These are phyloP conservation scores for Hymenoscyphus fraxineus DNA, from an alignment of 2,329 filamentous ascomycete genomes.

Conservation along the genomic window DNA sequence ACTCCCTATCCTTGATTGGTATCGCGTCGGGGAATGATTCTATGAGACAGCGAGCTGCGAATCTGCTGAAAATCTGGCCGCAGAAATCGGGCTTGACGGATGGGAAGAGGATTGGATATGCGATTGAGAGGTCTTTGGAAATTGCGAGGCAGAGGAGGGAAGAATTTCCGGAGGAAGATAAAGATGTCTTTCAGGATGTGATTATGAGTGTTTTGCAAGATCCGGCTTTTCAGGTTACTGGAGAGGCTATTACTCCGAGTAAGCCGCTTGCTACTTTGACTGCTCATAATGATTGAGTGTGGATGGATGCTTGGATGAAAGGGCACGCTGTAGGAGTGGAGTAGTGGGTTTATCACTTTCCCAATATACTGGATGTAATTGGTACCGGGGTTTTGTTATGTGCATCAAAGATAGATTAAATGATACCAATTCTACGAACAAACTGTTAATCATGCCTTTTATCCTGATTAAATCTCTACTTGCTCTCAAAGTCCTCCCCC, in stretches of 20 bases:
- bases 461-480: background rate
- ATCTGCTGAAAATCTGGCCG: background rate
- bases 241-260: background rate
- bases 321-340: too few species aligned
- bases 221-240: background rate
- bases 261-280: background rate
- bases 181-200: background rate
- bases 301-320: background rate
- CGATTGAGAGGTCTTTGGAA: background rate
- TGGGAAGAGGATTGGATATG: conserved; percentile 1
- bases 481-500: too few species aligned
- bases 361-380: background rate
- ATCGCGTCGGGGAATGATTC: background rate
- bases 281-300: background rate
- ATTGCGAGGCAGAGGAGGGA: background rate
- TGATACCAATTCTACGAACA: background rate
- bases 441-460: background rate
- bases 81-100: conserved; percentile 1
- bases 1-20: background rate
- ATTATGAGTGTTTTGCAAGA: conserved; percentile 1
- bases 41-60: background rate
- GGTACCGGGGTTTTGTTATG: background rate
- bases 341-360: background rate
- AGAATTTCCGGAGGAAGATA: background rate
- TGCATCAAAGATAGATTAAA: background rate